Evolutionary conservation across 2,329 filamentous ascomycete species (phyloP).

Genomic region (Pseudonectria foliicola): DNA sequence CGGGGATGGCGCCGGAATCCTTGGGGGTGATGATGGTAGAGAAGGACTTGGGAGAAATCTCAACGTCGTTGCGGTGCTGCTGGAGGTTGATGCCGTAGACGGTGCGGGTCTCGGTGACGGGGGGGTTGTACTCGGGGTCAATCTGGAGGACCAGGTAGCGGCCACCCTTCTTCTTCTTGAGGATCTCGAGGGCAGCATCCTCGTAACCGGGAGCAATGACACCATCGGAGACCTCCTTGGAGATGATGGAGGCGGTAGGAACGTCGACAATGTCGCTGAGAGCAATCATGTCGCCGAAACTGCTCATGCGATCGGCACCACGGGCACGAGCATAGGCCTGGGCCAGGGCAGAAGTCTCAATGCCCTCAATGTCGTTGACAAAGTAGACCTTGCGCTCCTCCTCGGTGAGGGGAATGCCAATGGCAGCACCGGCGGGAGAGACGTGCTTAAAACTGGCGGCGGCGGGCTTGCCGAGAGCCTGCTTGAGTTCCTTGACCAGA

Average conservation of each 20-base stretch:
- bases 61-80: constrained; percentile 88
- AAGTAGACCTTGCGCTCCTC: constrained; percentile 97
- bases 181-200: constrained; percentile 77
- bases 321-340: constrained; percentile 94
- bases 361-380: constrained; percentile 87
- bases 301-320: constrained; percentile 96
- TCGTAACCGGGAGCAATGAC: constrained; percentile 87
- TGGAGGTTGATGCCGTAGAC: constrained; percentile 84
- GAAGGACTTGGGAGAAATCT: constrained; percentile 81
- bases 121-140: constrained; percentile 77
- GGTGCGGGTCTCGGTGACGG: constrained; percentile 74
- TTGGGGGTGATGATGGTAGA: constrained; percentile 80
- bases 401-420: constrained; percentile 77
- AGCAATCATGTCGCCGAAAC: constrained; percentile 94
- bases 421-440: constrained; percentile 90
- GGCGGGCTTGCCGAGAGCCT: constrained; percentile 78
- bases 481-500: constrained; percentile 90
- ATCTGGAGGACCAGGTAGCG: constrained; percentile 96
- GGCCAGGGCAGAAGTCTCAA: constrained; percentile 78
- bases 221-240: constrained; percentile 94
- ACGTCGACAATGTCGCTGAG: constrained; percentile 87
- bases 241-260: constrained; percentile 94
- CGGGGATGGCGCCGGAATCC: constrained; percentile 63
- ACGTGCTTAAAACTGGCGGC: constrained; percentile 99
- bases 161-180: constrained; percentile 97